phyloP scores from a whole-genome alignment of 352 stramenopile genomes.

The Globisporangium paddicum region DNA sequence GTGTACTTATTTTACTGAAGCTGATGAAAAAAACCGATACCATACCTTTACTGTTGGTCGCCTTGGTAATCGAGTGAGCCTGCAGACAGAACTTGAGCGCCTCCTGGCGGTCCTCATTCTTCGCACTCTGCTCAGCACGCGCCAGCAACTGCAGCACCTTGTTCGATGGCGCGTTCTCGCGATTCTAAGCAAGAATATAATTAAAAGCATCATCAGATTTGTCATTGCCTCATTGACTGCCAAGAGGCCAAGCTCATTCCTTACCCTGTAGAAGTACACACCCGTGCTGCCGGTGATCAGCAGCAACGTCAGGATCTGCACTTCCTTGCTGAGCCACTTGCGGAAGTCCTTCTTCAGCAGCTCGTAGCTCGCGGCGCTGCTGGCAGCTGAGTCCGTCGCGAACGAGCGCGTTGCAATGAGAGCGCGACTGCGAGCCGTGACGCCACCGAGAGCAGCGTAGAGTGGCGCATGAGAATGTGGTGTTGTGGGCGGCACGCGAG shows the following conservation, averaged over 20 bases:
- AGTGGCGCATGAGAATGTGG: background rate
- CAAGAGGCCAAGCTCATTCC: too few species aligned
- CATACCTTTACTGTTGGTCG: slow-evolving; percentile 59
- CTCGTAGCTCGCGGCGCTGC: slow-evolving; percentile 21
- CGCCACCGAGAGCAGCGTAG: background rate
- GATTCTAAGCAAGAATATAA: slow-evolving; percentile 30
- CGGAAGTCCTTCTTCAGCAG: slow-evolving; percentile 60
- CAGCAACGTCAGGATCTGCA: slow-evolving; percentile 37
- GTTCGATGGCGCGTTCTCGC: slow-evolving; percentile 46
- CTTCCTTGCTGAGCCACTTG: slow-evolving; percentile 52
- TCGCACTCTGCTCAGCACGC: slow-evolving; percentile 38
- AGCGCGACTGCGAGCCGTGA: background rate
- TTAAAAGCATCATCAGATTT: too few species aligned
- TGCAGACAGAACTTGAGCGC: slow-evolving; percentile 67
- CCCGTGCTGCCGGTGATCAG: slow-evolving; percentile 38
- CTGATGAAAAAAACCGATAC: too few species aligned
- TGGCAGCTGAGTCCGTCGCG: slow-evolving; percentile 4
- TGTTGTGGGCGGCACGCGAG: background rate
- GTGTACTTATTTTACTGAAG: background rate
- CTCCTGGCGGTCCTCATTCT: slow-evolving; percentile 38
- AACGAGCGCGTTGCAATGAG: background rate
- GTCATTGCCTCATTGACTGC: too few species aligned
- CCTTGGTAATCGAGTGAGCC: slow-evolving; percentile 58
- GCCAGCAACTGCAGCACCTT: slow-evolving; percentile 50
- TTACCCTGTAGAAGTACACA: slow-evolving; percentile 66